A percentile compares a stretch with the other conserved stretches of the same genome.
Evolutionary conservation across 2,329 filamentous ascomycete species (phyloP).

Genomic region (Diaporthe sp.): DNA sequence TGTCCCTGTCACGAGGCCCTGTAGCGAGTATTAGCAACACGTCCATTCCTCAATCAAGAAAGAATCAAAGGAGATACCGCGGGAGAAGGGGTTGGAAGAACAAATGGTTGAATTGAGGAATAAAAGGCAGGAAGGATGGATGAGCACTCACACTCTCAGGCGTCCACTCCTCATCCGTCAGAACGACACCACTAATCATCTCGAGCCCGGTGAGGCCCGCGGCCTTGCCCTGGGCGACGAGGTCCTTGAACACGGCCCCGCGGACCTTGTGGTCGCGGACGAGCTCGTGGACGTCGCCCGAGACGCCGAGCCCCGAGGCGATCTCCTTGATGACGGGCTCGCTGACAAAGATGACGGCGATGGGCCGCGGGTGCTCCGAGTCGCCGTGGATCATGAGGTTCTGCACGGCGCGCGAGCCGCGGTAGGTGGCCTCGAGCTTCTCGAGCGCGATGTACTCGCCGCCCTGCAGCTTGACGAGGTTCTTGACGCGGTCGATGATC

Average conservation of each 20-base stretch:
- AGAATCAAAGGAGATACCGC: not conserved
- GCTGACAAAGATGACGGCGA: constrained; percentile 82
- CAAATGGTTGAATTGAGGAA: too few species aligned
- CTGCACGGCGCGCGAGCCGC: constrained; percentile 80
- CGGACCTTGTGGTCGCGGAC: constrained; percentile 76
- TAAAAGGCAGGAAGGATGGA: not conserved
- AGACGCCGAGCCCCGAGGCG: constrained; percentile 66
- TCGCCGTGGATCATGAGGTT: constrained; percentile 93
- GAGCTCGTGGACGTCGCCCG: constrained; percentile 65
- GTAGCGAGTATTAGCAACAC: not conserved
- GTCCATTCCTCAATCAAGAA: constrained; percentile 29
- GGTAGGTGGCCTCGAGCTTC: constrained; percentile 93
- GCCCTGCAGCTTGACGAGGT: constrained; percentile 93
- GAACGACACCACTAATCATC: constrained; percentile 79
- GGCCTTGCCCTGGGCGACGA: constrained; percentile 73
- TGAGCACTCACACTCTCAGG: constrained; percentile 78
- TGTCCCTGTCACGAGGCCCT: constrained; percentile 73
- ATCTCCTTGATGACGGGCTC: constrained; percentile 73
- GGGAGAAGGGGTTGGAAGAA: too few species aligned
- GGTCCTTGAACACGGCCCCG: constrained; percentile 72
- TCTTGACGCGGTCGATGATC: constrained; percentile 98
- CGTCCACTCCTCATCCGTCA: constrained; percentile 90
- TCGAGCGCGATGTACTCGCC: constrained; percentile 98
- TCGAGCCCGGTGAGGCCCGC: constrained; percentile 79
- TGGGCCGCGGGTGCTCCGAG: constrained; percentile 78